A percentile compares a stretch with the other conserved stretches of the same genome.
Evolutionary conservation across 2,329 filamentous ascomycete species (phyloP).

Genomic region (Alternaria arbusti): DNA sequence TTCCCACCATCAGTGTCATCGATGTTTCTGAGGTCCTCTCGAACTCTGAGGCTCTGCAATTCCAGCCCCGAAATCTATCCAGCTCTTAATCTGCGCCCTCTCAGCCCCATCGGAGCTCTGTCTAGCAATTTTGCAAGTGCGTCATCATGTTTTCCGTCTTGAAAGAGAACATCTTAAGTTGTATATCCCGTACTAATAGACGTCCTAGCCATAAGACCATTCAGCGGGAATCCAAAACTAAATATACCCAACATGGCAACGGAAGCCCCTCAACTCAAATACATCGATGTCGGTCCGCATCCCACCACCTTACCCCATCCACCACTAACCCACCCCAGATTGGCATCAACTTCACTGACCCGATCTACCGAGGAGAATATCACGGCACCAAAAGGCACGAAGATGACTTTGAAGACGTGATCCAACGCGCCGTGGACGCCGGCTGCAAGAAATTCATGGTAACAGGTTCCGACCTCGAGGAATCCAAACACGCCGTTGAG

Average conservation of each 20-base stretch:
- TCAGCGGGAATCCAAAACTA: not conserved
- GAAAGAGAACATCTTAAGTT: no score
- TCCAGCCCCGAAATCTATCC: not conserved
- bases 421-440: constrained; percentile 76
- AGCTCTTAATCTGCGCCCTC: not conserved
- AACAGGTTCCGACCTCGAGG: constrained; percentile 85
- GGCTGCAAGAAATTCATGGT: constrained; percentile 92
- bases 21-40: constrained; percentile 16
- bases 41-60: not conserved
- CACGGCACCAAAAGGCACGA: constrained; percentile 79
- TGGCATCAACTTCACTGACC: constrained; percentile 94
- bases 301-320: constrained; percentile 7
- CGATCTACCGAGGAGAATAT: constrained; percentile 84
- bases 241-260: constrained; percentile 4
- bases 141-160: constrained; percentile 1
- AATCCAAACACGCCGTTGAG: constrained; percentile 75
- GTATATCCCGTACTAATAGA: not conserved
- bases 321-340: constrained; percentile 59
- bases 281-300: constrained; percentile 53
- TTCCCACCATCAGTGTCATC: constrained; percentile 5
- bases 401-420: constrained; percentile 75
- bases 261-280: constrained; percentile 32
- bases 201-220: no score
- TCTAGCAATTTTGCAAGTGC: constrained; percentile 18
- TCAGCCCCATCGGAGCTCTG: not conserved